Evolutionary conservation across 2,329 filamentous ascomycete genomes (phyloP).

Genomic region (Phialophora verrucosa): DNA sequence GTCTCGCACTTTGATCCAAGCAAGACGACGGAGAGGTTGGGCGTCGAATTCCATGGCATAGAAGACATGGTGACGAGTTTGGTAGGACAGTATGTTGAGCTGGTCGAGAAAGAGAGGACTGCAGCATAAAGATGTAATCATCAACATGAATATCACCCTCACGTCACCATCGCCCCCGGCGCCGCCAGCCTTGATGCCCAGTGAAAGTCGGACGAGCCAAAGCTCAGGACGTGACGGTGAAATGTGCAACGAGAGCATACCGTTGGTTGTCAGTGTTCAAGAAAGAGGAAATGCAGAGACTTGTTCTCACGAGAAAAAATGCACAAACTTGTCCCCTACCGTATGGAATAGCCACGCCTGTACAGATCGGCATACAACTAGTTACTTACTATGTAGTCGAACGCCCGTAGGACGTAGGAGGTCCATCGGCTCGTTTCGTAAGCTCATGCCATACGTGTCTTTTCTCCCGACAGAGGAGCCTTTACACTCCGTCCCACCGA

Average conservation of each 20-base stretch:
- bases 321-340: not conserved
- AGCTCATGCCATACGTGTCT: not conserved
- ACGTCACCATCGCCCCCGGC: not conserved
- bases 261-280: not conserved
- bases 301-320: not conserved
- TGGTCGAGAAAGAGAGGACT: conserved; percentile 24
- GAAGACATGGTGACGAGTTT: conserved; percentile 8
- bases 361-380: not conserved
- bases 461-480: too few species aligned
- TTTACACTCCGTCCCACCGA: too few species aligned
- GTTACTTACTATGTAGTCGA: not conserved
- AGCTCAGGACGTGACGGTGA: not conserved
- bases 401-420: not conserved
- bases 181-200: not conserved
- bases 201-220: not conserved
- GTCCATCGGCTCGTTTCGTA: not conserved
- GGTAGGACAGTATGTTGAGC: conserved; percentile 6
- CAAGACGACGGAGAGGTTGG: conserved; percentile 8
- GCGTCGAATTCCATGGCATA: conserved; percentile 3
- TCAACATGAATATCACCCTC: not conserved
- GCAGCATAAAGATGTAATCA: not conserved
- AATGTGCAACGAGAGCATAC: not conserved
- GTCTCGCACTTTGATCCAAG: not conserved
- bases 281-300: not conserved
- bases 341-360: not conserved